Evolutionary conservation across 1,139 yeast genomes (phyloP).

Genomic region (Hyphopichia burtonii): DNA sequence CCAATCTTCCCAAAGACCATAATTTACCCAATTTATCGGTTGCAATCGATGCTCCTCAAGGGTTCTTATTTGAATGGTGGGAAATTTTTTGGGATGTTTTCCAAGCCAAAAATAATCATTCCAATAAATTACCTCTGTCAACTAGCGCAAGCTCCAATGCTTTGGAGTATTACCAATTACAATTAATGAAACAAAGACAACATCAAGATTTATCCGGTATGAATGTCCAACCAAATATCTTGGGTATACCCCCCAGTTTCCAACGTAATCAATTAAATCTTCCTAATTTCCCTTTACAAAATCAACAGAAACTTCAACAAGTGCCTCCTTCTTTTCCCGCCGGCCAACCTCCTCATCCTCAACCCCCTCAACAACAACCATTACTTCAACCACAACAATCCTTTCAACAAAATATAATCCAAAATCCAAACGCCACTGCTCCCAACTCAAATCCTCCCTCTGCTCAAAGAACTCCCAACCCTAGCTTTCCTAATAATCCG

Average conservation of each 20-base stretch:
- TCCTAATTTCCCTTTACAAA: slow-evolving; percentile 5
- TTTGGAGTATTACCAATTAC: slow-evolving; percentile 69
- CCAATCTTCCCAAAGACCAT: slow-evolving; percentile 30
- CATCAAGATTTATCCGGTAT: slow-evolving; percentile 50
- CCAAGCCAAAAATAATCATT: slow-evolving; percentile 62
- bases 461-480: slow-evolving; percentile 3
- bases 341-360: not conserved
- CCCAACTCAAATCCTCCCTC: not conserved
- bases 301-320: slow-evolving; percentile 6
- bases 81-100: slow-evolving; percentile 93
- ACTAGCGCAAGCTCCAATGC: slow-evolving; percentile 56
- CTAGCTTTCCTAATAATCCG: slow-evolving; percentile 4
- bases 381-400: slow-evolving; percentile 8
- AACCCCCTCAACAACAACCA: slow-evolving; percentile 5
- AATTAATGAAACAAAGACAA: slow-evolving; percentile 62
- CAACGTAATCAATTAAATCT: slow-evolving; percentile 6
- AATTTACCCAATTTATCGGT: slow-evolving; percentile 51
- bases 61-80: slow-evolving; percentile 95
- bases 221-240: slow-evolving; percentile 26
- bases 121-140: not conserved
- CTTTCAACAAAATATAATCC: slow-evolving; percentile 8
- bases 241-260: slow-evolving; percentile 11
- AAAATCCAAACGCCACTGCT: slow-evolving; percentile 5
- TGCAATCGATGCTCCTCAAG: slow-evolving; percentile 79
- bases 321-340: not conserved